Percentiles rank a stretch among this genome's conserved stretches.
Evolutionary conservation across 352 stramenopile species (phyloP).

Genomic region (Lagenidium sp.): DNA sequence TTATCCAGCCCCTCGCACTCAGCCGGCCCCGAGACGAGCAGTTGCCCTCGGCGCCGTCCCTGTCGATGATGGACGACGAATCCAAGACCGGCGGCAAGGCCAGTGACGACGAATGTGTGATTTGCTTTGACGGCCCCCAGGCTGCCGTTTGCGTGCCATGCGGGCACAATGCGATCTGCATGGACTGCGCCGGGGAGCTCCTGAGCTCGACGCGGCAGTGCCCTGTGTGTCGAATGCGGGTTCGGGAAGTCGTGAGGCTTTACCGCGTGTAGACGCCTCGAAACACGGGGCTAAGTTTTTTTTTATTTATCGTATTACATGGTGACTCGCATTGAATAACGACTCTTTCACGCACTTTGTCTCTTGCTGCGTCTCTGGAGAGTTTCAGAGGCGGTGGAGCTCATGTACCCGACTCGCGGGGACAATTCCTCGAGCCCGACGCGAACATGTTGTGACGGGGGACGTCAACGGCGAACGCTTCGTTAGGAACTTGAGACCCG

Average conservation of each 20-base stretch:
- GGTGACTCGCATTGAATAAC: background rate
- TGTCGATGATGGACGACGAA: background rate
- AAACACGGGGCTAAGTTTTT: slow-evolving; percentile 3
- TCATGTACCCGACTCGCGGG: too few relatives aligned
- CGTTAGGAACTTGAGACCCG: too few relatives aligned
- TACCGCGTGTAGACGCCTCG: slow-evolving; percentile 39
- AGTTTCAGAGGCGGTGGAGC: too few relatives aligned
- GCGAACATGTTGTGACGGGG: too few relatives aligned
- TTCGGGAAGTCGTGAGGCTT: slow-evolving; percentile 75
- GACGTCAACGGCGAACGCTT: too few relatives aligned
- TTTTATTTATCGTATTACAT: background rate
- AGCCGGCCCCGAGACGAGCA: too few relatives aligned
- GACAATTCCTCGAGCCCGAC: too few relatives aligned
- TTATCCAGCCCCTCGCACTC: slow-evolving; percentile 61
- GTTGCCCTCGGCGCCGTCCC: too few relatives aligned
- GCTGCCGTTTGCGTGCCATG: slow-evolving; percentile 72
- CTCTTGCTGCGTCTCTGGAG: too few relatives aligned
- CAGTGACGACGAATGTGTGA: slow-evolving; percentile 48
- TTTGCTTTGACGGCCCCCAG: slow-evolving; percentile 74
- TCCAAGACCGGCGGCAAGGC: background rate
- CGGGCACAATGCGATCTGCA: slow-evolving; percentile 77
- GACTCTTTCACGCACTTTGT: too few relatives aligned
- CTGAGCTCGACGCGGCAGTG: slow-evolving; percentile 47
- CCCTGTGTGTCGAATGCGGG: slow-evolving; percentile 51
- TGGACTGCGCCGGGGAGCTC: slow-evolving; percentile 67